Percentiles rank a stretch among this genome's conserved stretches.
These are phyloP conservation scores for Fonsecaea multimorphosa DNA, from an alignment of 2,329 filamentous ascomycete genomes.

Conservation along the genomic window DNA sequence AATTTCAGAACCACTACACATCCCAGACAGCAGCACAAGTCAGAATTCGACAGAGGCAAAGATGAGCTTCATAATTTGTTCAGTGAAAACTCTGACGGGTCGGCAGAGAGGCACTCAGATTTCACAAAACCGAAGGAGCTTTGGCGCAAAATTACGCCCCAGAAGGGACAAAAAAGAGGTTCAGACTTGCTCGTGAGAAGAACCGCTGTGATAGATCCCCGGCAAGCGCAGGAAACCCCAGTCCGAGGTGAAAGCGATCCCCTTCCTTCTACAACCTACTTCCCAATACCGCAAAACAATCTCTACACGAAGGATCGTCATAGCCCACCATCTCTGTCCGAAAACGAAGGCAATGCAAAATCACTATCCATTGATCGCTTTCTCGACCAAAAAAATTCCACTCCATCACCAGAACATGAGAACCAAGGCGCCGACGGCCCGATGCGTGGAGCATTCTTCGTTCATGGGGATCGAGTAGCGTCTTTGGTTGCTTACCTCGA, in stretches of 20 bases:
- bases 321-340: not conserved
- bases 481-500: constrained; percentile 11
- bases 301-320: not conserved
- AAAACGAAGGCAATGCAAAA: not conserved
- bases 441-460: not conserved
- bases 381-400: not conserved
- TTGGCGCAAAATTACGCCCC: not conserved
- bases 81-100: not conserved
- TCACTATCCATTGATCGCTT: not conserved
- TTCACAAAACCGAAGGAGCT: not conserved
- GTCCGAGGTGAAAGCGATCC: not conserved
- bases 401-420: not conserved
- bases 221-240: not conserved
- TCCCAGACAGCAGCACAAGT: constrained; percentile 4
- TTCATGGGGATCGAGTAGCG: not conserved
- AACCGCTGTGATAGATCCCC: not conserved
- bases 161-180: not conserved
- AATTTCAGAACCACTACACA: not conserved
- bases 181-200: not conserved
- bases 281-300: not conserved
- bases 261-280: not conserved
- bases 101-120: not conserved
- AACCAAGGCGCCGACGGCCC: not conserved
- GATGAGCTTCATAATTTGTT: constrained; percentile 4
- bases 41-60: not conserved